Evolutionary conservation across 257 asterid genomes (phyloP).

Genomic region (Jasminum sambac): DNA sequence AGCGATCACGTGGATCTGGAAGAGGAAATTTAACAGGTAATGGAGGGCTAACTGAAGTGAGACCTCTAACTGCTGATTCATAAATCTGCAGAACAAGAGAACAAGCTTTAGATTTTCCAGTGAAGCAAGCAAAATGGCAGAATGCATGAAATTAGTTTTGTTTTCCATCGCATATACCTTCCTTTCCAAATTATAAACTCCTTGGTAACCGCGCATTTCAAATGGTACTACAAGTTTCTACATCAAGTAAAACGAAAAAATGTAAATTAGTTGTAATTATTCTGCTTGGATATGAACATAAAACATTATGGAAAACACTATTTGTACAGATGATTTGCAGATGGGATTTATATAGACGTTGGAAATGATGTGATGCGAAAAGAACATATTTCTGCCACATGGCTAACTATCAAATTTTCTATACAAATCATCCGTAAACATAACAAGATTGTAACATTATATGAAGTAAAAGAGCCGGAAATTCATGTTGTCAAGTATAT

Average conservation of each 20-base stretch:
- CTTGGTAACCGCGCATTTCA: constrained; percentile 92
- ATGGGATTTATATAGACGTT: too few relatives aligned
- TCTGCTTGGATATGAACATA: neutral
- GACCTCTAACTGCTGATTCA: constrained; percentile 77
- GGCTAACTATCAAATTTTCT: too few relatives aligned
- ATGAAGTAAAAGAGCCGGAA: neutral
- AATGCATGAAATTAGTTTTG: constrained; percentile 4
- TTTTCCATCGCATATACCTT: constrained; percentile 48
- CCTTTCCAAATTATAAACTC: constrained; percentile 85
- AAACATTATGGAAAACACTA: neutral
- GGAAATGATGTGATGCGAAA: too few relatives aligned
- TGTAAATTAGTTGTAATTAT: neutral
- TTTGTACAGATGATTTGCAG: too few relatives aligned
- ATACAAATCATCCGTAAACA: too few relatives aligned
- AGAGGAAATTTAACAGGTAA: constrained; percentile 59
- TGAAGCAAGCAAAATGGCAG: neutral
- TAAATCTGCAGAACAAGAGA: constrained; percentile 42
- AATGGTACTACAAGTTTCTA: constrained; percentile 88
- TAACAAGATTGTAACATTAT: neutral
- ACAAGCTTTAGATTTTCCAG: neutral
- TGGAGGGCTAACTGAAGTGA: constrained; percentile 50
- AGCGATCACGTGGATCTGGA: constrained; percentile 53
- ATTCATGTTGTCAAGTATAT: neutral
- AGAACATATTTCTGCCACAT: too few relatives aligned
- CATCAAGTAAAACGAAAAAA: constrained; percentile 15